Percentiles rank a stretch among this genome's conserved stretches.
phyloP scores from a whole-genome alignment of 768 basidiomycete species.

The Leccinum imitatum region DNA sequence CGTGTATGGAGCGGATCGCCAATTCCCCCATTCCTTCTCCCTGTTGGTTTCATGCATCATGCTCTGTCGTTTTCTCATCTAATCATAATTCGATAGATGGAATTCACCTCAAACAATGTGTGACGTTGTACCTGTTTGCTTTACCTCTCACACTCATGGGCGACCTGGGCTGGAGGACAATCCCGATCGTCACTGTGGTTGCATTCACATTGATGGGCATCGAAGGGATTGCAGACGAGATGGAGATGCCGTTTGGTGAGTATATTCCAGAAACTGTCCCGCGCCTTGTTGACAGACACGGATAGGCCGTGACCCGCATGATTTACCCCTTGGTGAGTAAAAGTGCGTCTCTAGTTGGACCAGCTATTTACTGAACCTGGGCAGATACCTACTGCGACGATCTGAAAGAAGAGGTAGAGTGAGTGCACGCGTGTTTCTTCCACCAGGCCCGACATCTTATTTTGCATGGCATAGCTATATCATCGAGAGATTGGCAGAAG shows the following conservation, averaged over 20 bases:
- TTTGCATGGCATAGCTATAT: constrained; percentile 50
- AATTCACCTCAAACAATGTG: constrained; percentile 93
- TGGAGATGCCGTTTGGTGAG: constrained; percentile 92
- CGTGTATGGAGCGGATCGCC: constrained; percentile 86
- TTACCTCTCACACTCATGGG: constrained; percentile 85
- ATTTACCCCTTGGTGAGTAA: constrained; percentile 72
- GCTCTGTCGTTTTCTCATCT: constrained; percentile 8
- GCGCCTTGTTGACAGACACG: neutral
- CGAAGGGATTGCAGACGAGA: constrained; percentile 93
- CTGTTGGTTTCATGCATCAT: constrained; percentile 43
- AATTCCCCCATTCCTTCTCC: constrained; percentile 82
- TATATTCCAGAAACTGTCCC: constrained; percentile 1
- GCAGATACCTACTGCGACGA: constrained; percentile 84
- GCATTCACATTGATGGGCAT: constrained; percentile 94
- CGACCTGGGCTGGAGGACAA: constrained; percentile 79
- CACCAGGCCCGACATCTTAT: constrained; percentile 6
- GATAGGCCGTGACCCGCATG: constrained; percentile 58
- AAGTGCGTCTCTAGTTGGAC: neutral
- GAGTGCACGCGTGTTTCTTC: constrained; percentile 29
- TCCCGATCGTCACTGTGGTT: constrained; percentile 84
- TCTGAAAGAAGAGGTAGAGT: constrained; percentile 83
- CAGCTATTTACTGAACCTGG: neutral
- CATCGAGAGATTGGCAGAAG: constrained; percentile 68
- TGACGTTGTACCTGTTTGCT: constrained; percentile 89
- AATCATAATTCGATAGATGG: constrained; percentile 50